phyloP scores from a whole-genome alignment of 202 grass and related monocot species.

The Hordeum pubiflorum region DNA sequence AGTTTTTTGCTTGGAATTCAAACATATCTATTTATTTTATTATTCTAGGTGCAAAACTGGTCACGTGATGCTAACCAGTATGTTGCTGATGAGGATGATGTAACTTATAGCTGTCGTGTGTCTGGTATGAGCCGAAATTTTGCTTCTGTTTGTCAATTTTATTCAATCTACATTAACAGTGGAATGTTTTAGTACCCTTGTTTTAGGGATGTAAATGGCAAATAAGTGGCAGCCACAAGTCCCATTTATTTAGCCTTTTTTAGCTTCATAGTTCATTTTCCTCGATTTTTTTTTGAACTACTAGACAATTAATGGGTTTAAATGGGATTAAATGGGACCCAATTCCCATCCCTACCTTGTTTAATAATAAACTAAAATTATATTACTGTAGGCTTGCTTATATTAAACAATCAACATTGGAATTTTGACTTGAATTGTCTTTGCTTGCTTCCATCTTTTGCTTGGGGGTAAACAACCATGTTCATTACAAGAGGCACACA shows the following conservation, averaged over 20 bases:
- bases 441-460: background rate
- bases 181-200: background rate
- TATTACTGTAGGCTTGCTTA: background rate
- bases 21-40: conserved; percentile 24
- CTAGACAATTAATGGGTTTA: too few relatives aligned
- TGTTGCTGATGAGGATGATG: conserved; percentile 94
- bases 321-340: too few relatives aligned
- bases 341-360: too few relatives aligned
- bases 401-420: background rate
- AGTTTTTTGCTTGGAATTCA: conserved; percentile 9
- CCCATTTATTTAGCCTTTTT: too few relatives aligned
- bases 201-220: too few relatives aligned
- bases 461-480: background rate
- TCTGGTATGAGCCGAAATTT: conserved; percentile 60
- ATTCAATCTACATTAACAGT: background rate
- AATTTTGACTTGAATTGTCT: background rate
- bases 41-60: conserved; percentile 70
- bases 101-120: conserved; percentile 89
- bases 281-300: too few relatives aligned
- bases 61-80: conserved; percentile 88
- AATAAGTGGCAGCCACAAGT: too few relatives aligned
- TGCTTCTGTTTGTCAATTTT: conserved; percentile 3
- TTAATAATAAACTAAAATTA: background rate
- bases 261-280: too few relatives aligned
- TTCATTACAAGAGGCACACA: background rate